These are phyloP conservation scores for Pythium plurisporium DNA, from an alignment of 352 stramenopile species.

Conservation along the genomic window DNA sequence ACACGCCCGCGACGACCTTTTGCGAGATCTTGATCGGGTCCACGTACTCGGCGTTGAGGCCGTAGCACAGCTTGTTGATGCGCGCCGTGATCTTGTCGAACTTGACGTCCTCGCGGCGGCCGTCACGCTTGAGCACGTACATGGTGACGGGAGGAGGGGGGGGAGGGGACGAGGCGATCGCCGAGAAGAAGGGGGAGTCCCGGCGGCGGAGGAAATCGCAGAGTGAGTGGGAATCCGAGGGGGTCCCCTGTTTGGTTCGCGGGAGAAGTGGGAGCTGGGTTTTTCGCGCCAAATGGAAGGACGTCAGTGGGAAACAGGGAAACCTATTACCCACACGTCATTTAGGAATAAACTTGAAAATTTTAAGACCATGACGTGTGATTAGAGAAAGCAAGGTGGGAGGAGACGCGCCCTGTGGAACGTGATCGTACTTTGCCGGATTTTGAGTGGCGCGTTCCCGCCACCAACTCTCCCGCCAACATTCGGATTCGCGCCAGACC, in stretches of 20 bases:
- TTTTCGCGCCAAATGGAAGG: constrained; percentile 7
- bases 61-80: constrained; percentile 98
- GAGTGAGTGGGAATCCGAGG: constrained; percentile 1
- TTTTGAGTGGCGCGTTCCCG: not conserved
- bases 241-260: not conserved
- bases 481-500: not conserved
- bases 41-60: constrained; percentile 95
- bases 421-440: constrained; percentile 3
- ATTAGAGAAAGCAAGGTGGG: not conserved
- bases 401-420: constrained; percentile 2
- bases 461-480: not conserved
- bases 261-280: not conserved
- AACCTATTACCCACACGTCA: constrained; percentile 4
- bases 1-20: constrained; percentile 99
- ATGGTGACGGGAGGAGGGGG: constrained; percentile 41
- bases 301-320: not conserved
- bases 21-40: constrained; percentile 96
- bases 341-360: not conserved
- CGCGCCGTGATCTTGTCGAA: constrained; percentile 99
- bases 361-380: constrained; percentile 1
- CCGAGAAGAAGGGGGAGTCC: not conserved
- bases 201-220: constrained; percentile 4
- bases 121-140: constrained; percentile 95
- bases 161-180: not conserved
- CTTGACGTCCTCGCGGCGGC: constrained; percentile 90